Conservation (phyloP, 2,329 filamentous ascomycete species). For the Colletotrichum gloeosporioides region DNA sequence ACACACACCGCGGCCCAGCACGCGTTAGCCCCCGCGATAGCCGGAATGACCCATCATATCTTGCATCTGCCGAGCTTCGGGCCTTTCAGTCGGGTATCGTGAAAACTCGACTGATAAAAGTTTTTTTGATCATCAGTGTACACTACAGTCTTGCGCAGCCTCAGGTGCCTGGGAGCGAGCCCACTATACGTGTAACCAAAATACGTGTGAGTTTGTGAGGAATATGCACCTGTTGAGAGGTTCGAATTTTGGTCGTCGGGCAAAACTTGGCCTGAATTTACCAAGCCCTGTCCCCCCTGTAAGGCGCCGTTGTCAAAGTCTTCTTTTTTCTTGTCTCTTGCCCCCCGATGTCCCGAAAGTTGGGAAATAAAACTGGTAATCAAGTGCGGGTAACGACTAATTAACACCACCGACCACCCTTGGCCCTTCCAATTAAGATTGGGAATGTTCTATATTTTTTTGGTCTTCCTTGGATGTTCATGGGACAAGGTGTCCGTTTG, state of each 20-base stretch:
- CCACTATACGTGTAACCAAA: background rate
- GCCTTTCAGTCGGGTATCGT: background rate
- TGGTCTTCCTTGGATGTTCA: background rate
- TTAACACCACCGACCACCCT: background rate
- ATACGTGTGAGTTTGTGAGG: background rate
- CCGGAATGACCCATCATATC: background rate
- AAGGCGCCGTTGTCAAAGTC: background rate
- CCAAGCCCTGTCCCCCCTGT: background rate
- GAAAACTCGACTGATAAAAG: background rate
- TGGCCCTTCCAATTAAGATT: background rate
- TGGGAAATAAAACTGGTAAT: background rate
- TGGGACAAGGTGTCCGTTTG: background rate
- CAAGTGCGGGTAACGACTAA: background rate
- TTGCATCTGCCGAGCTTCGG: background rate
- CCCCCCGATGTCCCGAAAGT: background rate
- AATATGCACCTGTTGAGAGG: background rate
- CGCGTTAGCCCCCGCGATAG: background rate
- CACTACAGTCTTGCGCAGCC: background rate
- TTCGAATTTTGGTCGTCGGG: background rate
- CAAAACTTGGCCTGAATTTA: background rate
- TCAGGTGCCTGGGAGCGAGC: background rate
- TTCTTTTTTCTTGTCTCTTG: background rate
- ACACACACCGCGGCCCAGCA: background rate
- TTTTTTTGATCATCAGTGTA: background rate
- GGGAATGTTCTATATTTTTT: background rate